Base-by-base conservation (phyloP, 176 grass and related monocot species). In the Triticum turgidum region DNA sequence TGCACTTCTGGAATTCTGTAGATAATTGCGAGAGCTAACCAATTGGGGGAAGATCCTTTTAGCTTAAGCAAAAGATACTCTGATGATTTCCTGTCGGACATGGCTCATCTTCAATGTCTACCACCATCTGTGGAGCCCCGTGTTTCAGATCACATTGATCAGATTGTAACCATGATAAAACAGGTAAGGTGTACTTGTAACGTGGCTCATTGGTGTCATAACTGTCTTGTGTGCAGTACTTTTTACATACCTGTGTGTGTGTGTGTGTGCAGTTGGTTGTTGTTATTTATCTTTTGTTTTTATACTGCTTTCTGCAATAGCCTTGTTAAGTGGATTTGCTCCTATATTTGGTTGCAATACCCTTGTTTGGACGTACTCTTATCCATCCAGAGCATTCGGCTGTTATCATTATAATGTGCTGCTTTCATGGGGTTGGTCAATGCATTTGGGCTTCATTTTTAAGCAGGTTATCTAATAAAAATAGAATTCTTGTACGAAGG, bases 11-110 rank as follows among this genome's bases (percentile, higher is more conserved):
- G 90, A 95, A 91, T 92, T 95, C 77, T 91, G 88, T 98, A 98
- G 97, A 98, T 98, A 91, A 98, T 98, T 90, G 86, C 90, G 82
- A 95, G 93, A 86, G 96, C 96, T 82, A 94, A 98, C 85, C 88
- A 96, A 69, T 74, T 90, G 44, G 89, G 90, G 4, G 96, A 98
- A 91, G 94, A 96, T 84, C 96, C 93, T 84, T 88, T 98, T 79
- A 84, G 75, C 63, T 89, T 98, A 76, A 98, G 93, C 74, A 92
- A 88, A 86, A 91, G 94, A 45, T 96, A 84, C 83, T 96, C 84
- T 90, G 92, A 96, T 65, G 93, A 98, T 76, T 98, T 98, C 41
- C 90, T 92, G 18, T 89, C 79, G 22, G 97, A 92, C 87, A 98
- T 98, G 94, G 81, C 84, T 73, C 42, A 88, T 88, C 97, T 98